Base-by-base conservation (phyloP, 2,329 filamentous ascomycete genomes). In the Colletotrichum melonis region DNA sequence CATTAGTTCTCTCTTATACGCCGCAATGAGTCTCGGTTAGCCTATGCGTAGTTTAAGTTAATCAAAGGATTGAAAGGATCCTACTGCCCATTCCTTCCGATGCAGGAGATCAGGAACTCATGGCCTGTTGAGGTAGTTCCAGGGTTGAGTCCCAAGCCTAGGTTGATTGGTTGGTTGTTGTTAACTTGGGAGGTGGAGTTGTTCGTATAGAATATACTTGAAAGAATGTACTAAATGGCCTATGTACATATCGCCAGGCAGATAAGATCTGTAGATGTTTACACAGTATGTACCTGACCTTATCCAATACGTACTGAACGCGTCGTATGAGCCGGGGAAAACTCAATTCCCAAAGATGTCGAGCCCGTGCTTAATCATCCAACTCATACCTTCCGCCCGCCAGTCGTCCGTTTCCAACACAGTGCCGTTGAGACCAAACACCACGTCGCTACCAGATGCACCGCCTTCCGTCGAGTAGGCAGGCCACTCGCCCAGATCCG, bases 341-440 rank as follows among this genome's bases (percentile, higher is more conserved):
- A 5, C 81, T 76, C 75, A 78, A 49, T 73, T 71, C 16, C 80
- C 81, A 55, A 81, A 78, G 1, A 81, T 73, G 1, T 74, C 69
- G 63, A 81, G 72, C 16, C 76, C 69, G 32, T 82, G 75, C 16
- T 80, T 75, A 2, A 67, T 74, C 49, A 82, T 67, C 78, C 79
- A 82, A 12, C 75, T 69, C 26, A 82, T 79, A 3, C 78, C 80
- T 2, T 71, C 75, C 19, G 75, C 71, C 46, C 81, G 75, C 76
- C 78, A 82, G 46, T 80, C 67, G 9, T 82, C 81, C 2, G 70
- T 68, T 75, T 82, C 80, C 26, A 78, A 54, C 7, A 67, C 65
- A 26, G 73, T 78, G 12, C 76, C 77, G 26, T 77, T 59, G 5
- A 80, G 64, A 26, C 64, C 72, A 55, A 79, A 82, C 3, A 82